Conservation (phyloP, 345 rosid genomes). For the Arabis hirsuta region DNA sequence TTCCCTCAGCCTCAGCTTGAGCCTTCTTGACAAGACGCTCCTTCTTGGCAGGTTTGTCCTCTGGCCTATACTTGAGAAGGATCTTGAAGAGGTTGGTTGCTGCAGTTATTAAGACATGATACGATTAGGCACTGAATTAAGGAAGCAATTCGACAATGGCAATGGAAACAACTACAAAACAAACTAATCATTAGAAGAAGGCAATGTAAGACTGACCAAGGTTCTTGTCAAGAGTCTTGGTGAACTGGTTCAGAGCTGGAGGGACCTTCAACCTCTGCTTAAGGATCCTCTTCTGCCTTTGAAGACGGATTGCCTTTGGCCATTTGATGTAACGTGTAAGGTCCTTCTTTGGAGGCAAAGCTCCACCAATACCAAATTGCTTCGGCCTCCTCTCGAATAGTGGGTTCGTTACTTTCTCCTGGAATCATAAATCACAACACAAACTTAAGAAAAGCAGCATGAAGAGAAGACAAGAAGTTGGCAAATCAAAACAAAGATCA, state of each 20-base stretch:
- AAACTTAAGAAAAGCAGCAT: not conserved
- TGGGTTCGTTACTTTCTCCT: conserved; percentile 77
- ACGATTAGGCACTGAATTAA: not conserved
- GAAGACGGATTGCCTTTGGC: conserved; percentile 73
- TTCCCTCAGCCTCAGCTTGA: conserved; percentile 74
- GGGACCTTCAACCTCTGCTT: conserved; percentile 91
- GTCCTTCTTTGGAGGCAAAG: conserved; percentile 87
- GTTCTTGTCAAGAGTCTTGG: conserved; percentile 91
- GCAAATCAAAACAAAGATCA: not conserved
- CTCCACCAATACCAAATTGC: conserved; percentile 90
- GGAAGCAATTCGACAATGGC: too few relatives aligned
- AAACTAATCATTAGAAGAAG: too few relatives aligned
- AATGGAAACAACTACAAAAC: too few relatives aligned
- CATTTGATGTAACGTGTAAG: conserved; percentile 72
- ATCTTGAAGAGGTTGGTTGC: conserved; percentile 67
- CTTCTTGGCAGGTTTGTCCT: conserved; percentile 74
- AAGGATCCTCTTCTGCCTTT: conserved; percentile 81
- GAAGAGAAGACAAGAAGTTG: not conserved
- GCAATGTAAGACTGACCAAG: conserved; percentile 50
- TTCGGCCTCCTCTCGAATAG: conserved; percentile 82
- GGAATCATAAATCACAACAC: not conserved
- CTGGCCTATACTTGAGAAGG: conserved; percentile 69
- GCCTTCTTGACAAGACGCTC: conserved; percentile 68
- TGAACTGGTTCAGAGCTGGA: conserved; percentile 83
- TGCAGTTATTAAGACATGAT: conserved; percentile 28